A percentile compares a stretch with the other conserved stretches of the same genome.
Conservation (phyloP, 768 basidiomycete genomes). For the Leccinum truebloodii region DNA sequence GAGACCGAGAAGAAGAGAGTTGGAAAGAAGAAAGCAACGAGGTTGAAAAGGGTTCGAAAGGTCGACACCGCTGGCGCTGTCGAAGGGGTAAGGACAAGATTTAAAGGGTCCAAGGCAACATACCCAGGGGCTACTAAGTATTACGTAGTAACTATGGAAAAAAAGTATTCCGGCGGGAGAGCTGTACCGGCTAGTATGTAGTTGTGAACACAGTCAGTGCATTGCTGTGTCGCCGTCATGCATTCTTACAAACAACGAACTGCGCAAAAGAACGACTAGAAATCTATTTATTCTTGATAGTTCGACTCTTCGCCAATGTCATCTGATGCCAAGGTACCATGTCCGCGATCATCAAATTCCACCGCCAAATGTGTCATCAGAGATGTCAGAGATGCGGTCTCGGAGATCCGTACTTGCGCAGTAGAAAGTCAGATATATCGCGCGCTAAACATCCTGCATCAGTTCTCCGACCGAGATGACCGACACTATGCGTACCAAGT, state of each 20-base stretch:
- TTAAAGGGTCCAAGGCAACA: neutral
- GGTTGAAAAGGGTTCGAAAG: conserved; percentile 10
- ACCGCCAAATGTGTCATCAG: neutral
- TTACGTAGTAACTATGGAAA: neutral
- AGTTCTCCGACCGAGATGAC: neutral
- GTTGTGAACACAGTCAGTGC: neutral
- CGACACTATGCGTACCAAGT: conserved; percentile 23
- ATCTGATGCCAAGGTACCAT: neutral
- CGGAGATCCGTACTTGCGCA: conserved; percentile 10
- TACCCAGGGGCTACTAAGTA: neutral
- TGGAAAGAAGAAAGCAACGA: neutral
- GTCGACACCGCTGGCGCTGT: conserved; percentile 7
- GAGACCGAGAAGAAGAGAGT: neutral
- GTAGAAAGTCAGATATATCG: conserved; percentile 29
- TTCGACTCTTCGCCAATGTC: no score
- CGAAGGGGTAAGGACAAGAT: conserved; percentile 1
- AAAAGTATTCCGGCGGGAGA: neutral
- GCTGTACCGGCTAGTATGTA: conserved; percentile 3
- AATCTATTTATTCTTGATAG: neutral
- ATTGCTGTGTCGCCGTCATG: neutral
- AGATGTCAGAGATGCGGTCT: conserved; percentile 3
- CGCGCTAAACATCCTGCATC: conserved; percentile 16
- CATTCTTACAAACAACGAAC: neutral
- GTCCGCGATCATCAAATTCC: neutral
- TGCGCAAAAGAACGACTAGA: neutral